phyloP scores from a whole-genome alignment of 768 basidiomycete species.

The Boletus vermiculosoides region DNA sequence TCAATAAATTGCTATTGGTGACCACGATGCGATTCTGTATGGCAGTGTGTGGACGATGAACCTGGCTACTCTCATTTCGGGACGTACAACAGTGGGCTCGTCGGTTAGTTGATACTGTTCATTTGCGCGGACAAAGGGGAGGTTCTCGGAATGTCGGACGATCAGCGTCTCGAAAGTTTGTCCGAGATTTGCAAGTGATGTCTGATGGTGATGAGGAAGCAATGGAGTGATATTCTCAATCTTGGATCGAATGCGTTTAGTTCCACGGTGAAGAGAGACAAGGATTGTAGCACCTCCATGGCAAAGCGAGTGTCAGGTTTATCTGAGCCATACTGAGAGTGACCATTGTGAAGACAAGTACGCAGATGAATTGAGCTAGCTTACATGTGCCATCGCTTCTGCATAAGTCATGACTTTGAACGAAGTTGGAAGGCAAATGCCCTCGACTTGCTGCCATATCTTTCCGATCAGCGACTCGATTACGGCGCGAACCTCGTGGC shows the following conservation, averaged over 20 bases:
- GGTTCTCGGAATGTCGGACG: conserved; percentile 30
- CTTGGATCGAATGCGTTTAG: conserved; percentile 25
- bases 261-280: conserved; percentile 1
- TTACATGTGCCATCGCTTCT: conserved; percentile 86
- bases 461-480: conserved; percentile 71
- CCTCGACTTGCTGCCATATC: conserved; percentile 75
- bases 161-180: conserved; percentile 34
- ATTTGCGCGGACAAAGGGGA: conserved; percentile 30
- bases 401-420: conserved; percentile 87
- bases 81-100: conserved; percentile 30
- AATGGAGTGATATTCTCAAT: conserved; percentile 34
- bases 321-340: conserved; percentile 82
- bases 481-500: conserved; percentile 73
- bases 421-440: conserved; percentile 52
- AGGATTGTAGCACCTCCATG: conserved; percentile 62
- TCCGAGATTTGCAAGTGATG: conserved; percentile 24
- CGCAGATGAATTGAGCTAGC: conserved; percentile 25
- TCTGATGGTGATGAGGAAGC: conserved; percentile 29
- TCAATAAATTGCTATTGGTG: conserved; percentile 42
- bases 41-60: conserved; percentile 11
- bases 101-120: conserved; percentile 14
- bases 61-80: background rate
- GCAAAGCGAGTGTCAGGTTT: conserved; percentile 92
- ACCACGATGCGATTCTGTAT: conserved; percentile 50
- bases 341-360: conserved; percentile 18